These are phyloP conservation scores for Zizania palustris DNA, from an alignment of 202 grass and related monocot species.

Conservation along the genomic window DNA sequence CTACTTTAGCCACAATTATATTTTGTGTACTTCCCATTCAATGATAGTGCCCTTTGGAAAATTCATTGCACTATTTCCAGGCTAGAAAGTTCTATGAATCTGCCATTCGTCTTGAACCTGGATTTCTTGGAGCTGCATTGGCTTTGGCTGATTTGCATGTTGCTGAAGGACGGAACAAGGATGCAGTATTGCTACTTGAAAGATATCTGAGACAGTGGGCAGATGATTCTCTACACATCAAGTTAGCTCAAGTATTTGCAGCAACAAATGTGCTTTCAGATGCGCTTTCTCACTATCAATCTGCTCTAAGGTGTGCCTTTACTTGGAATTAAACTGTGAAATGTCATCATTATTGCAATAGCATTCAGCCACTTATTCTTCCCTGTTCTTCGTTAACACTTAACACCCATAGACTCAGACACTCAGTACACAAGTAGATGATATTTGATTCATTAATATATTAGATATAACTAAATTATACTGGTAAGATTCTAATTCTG, in stretches of 20 bases:
- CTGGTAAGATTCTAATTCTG: conserved; percentile 3
- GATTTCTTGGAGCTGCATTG: conserved; percentile 91
- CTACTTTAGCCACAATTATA: neutral
- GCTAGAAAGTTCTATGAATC: conserved; percentile 99
- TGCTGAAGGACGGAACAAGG: conserved; percentile 80
- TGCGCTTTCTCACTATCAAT: conserved; percentile 89
- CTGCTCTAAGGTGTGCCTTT: conserved; percentile 78
- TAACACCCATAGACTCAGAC: neutral
- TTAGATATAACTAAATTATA: conserved; percentile 7
- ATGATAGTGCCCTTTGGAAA: neutral
- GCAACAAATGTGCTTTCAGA: conserved; percentile 88
- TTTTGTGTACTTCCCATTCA: neutral
- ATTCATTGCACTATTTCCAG: conserved; percentile 41
- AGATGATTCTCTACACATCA: conserved; percentile 94
- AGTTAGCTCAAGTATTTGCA: conserved; percentile 90
- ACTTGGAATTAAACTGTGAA: conserved; percentile 26
- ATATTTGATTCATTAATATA: conserved; percentile 17
- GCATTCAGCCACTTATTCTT: neutral
- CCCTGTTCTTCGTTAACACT: neutral
- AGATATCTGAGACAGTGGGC: conserved; percentile 82
- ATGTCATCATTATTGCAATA: conserved; percentile 1
- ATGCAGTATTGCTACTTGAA: conserved; percentile 81
- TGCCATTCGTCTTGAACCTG: conserved; percentile 87
- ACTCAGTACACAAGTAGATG: neutral
- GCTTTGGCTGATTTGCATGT: conserved; percentile 89